Conservation (phyloP, 176 grass and related monocot species). For the Aegilops sharonensis region DNA sequence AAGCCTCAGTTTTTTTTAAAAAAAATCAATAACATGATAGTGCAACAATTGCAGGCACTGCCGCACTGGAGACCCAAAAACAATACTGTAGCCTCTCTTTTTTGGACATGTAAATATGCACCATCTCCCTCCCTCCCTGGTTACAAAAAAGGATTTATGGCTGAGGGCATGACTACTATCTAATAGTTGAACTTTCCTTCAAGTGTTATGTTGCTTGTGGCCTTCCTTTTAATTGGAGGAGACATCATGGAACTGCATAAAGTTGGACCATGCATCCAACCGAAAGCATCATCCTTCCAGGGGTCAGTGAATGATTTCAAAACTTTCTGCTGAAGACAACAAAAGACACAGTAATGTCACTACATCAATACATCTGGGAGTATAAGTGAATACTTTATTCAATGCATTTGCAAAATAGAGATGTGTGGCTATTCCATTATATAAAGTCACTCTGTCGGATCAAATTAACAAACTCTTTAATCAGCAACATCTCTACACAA, state of each 20-base stretch:
- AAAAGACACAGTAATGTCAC: not conserved
- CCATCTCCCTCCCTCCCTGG: too few species aligned
- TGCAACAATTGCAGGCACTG: not conserved
- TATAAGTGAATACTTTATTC: not conserved
- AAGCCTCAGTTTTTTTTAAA: not conserved
- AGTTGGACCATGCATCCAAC: not conserved
- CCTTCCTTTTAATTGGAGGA: not conserved
- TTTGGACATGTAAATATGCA: too few species aligned
- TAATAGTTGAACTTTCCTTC: not conserved
- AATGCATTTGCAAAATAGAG: not conserved
- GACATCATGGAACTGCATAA: not conserved
- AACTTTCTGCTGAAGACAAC: not conserved
- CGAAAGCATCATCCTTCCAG: not conserved
- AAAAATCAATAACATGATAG: not conserved
- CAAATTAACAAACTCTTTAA: too few species aligned
- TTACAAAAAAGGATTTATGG: not conserved
- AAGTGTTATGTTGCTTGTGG: not conserved
- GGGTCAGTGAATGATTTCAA: not conserved
- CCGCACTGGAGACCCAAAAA: too few species aligned
- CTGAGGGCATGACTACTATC: not conserved
- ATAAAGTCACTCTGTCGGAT: not conserved
- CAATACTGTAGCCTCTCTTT: too few species aligned
- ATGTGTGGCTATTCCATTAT: not conserved
- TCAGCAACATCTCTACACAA: not conserved
- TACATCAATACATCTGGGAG: not conserved